Percentiles rank a stretch among this genome's conserved stretches.
phyloP scores from a whole-genome alignment of 106 monocot species.

The Allium cepa region DNA sequence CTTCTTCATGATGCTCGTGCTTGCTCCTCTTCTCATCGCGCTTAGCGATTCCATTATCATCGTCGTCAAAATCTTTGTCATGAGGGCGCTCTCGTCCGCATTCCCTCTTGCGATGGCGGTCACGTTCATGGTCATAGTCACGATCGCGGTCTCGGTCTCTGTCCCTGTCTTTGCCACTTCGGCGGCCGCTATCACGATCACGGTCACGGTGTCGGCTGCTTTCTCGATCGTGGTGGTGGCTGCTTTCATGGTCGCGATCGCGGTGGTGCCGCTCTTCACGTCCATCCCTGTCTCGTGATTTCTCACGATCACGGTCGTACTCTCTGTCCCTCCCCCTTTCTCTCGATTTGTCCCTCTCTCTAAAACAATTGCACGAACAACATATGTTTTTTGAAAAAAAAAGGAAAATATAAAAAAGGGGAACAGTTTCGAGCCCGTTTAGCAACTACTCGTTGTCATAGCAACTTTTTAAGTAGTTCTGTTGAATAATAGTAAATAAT shows the following conservation, averaged over 20 bases:
- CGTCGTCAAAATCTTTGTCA: slow-evolving; percentile 15
- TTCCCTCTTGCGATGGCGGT: slow-evolving; percentile 30
- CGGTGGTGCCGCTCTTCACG: slow-evolving; percentile 42
- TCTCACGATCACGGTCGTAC: slow-evolving; percentile 23
- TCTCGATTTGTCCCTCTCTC: slow-evolving; percentile 60
- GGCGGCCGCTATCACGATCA: slow-evolving; percentile 26
- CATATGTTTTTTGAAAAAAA: neutral
- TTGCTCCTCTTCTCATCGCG: neutral
- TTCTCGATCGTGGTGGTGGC: slow-evolving; percentile 22
- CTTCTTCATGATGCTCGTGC: slow-evolving; percentile 17
- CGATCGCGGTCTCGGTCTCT: slow-evolving; percentile 33
- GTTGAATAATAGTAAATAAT: no score
- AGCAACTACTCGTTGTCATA: no score
- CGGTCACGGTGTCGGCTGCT: slow-evolving; percentile 12
- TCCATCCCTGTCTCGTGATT: slow-evolving; percentile 23
- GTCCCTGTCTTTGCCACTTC: neutral
- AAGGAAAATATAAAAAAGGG: neutral
- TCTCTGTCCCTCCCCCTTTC: slow-evolving; percentile 61
- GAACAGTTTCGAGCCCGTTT: no score
- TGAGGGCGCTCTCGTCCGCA: slow-evolving; percentile 7
- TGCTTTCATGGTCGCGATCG: slow-evolving; percentile 24
- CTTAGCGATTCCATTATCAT: no score
- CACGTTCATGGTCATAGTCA: slow-evolving; percentile 20
- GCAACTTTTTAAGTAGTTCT: no score
- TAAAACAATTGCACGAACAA: neutral